These are phyloP conservation scores for Diutina siamensis DNA, from an alignment of 1,139 yeast species.

Conservation along the genomic window DNA sequence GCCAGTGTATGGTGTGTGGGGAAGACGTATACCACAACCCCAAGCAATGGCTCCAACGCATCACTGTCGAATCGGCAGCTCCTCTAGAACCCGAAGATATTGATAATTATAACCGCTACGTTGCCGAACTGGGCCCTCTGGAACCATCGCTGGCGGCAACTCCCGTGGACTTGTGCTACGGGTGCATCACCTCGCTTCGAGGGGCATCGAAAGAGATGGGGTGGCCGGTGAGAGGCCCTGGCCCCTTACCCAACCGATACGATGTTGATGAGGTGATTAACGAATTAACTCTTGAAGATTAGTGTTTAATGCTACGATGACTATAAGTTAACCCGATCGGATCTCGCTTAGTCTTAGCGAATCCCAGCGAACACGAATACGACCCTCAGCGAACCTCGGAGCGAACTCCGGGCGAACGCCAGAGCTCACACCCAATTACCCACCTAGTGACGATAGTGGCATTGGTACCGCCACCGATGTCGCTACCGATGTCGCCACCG, in stretches of 20 bases:
- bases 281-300: background rate
- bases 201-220: constrained; percentile 28
- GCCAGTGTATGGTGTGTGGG: constrained; percentile 42
- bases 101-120: constrained; percentile 18
- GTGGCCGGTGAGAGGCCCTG: constrained; percentile 36
- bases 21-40: constrained; percentile 44
- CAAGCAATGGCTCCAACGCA: constrained; percentile 55
- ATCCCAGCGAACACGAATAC: too few relatives aligned
- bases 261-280: background rate
- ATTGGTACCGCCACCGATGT: too few relatives aligned
- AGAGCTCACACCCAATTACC: too few relatives aligned
- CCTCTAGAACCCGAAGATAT: constrained; percentile 42
- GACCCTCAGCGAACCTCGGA: too few relatives aligned
- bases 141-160: constrained; percentile 5
- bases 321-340: too few relatives aligned
- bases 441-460: too few relatives aligned
- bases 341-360: too few relatives aligned
- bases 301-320: too few relatives aligned
- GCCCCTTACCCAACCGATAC: background rate
- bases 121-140: constrained; percentile 7
- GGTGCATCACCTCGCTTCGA: constrained; percentile 57
- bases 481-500: too few relatives aligned
- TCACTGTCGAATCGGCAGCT: constrained; percentile 56
- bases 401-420: too few relatives aligned
- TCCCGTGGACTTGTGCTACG: constrained; percentile 49